Evolutionary conservation across 23 red algal genomes (phyloP).

Genomic region (Gracilaria caudata): DNA sequence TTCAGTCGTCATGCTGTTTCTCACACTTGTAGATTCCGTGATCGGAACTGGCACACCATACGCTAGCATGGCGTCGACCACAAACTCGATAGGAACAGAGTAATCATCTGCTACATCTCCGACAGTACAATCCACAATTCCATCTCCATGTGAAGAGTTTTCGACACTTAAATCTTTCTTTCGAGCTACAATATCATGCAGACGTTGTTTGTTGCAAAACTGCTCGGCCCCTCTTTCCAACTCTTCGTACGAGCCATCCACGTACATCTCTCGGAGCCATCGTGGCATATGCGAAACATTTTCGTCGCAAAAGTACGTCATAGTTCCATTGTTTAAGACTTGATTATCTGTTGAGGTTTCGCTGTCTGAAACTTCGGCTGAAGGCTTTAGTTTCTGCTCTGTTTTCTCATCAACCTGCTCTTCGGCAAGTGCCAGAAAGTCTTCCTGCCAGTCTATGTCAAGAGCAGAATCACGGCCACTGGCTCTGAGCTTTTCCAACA

Average conservation of each 20-base stretch:
- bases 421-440: constrained; percentile 13
- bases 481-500: constrained; percentile 57
- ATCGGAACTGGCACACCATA: constrained; percentile 65
- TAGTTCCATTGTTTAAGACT: neutral
- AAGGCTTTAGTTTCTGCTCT: neutral
- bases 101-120: constrained; percentile 80
- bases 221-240: constrained; percentile 48
- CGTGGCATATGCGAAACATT: constrained; percentile 62
- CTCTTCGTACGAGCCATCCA: constrained; percentile 35
- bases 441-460: constrained; percentile 12
- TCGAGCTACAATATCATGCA: constrained; percentile 64
- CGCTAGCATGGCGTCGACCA: constrained; percentile 62
- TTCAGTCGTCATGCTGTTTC: constrained; percentile 69
- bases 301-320: constrained; percentile 74
- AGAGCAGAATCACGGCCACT: constrained; percentile 41
- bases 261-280: constrained; percentile 57
- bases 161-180: constrained; percentile 11
- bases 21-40: constrained; percentile 31
- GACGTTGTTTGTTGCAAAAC: constrained; percentile 35
- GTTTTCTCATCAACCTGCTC: neutral
- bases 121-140: constrained; percentile 75
- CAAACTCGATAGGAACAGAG: constrained; percentile 58
- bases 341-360: neutral
- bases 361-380: neutral
- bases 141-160: constrained; percentile 18